Percentiles rank a stretch among this genome's conserved stretches.
Conservation (phyloP, 2,329 filamentous ascomycete species). For the Furcasterigmium sp. region DNA sequence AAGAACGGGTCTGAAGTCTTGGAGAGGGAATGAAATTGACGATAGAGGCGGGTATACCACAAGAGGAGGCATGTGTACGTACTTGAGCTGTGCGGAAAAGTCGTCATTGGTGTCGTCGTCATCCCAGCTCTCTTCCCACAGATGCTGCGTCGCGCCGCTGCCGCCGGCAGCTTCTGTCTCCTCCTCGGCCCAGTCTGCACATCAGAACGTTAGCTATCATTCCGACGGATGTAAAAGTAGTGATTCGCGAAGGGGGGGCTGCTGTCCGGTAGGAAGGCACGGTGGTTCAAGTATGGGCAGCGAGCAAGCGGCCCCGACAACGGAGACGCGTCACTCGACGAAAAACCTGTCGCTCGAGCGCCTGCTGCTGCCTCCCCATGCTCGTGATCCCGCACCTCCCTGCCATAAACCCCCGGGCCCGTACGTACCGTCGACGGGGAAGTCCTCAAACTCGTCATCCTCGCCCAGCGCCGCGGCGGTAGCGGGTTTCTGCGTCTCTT, state of each 20-base stretch:
- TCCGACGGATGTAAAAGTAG: neutral
- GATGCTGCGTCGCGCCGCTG: conserved; percentile 64
- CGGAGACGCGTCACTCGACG: too few species aligned
- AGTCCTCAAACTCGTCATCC: conserved; percentile 99
- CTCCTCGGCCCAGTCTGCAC: conserved; percentile 83
- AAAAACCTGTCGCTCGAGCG: too few species aligned
- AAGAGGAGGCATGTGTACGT: too few species aligned
- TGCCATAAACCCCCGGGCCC: too few species aligned
- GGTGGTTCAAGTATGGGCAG: too few species aligned
- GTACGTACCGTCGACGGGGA: conserved; percentile 81
- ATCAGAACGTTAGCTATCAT: neutral
- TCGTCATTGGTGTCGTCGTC: conserved; percentile 97
- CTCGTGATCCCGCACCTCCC: too few species aligned
- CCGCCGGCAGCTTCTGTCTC: conserved; percentile 77
- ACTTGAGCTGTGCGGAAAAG: conserved; percentile 93
- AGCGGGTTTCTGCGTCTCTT: conserved; percentile 54
- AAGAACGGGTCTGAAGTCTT: too few species aligned
- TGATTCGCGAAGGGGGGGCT: too few species aligned
- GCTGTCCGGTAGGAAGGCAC: too few species aligned
- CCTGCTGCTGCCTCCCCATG: too few species aligned
- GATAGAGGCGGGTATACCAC: neutral
- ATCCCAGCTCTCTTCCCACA: conserved; percentile 99
- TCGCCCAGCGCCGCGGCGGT: conserved; percentile 68
- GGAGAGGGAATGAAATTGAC: neutral
- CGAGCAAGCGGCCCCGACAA: too few species aligned